These are phyloP conservation scores for Cordyceps fumosorosea DNA, from an alignment of 2,329 filamentous ascomycete genomes.

Conservation along the genomic window DNA sequence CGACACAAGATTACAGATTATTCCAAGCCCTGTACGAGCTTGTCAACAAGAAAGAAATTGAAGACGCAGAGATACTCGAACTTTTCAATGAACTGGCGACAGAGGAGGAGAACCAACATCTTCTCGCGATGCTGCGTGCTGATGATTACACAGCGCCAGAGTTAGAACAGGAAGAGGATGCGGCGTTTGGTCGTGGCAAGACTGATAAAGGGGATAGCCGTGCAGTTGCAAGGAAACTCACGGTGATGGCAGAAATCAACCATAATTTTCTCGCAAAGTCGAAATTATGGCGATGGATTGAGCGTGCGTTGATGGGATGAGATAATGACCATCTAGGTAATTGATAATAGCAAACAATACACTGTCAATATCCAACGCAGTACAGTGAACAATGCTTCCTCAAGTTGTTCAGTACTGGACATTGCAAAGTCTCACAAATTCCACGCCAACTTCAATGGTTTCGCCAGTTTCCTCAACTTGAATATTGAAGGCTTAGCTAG, in stretches of 20 bases:
- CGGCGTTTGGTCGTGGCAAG: background rate
- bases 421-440: no score
- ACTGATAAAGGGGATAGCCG: background rate
- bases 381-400: no score
- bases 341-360: no score
- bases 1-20: constrained; percentile 15
- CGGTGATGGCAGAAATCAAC: constrained; percentile 3
- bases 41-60: background rate
- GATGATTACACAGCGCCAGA: constrained; percentile 14
- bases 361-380: no score
- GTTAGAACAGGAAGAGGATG: background rate
- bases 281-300: constrained; percentile 3
- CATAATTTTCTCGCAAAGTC: background rate
- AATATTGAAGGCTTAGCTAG: no score
- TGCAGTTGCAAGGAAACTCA: constrained; percentile 4
- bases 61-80: constrained; percentile 1
- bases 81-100: constrained; percentile 14
- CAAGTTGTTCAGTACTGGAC: no score
- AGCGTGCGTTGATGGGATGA: background rate
- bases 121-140: constrained; percentile 12
- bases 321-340: no score
- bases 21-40: constrained; percentile 15
- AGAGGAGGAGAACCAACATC: constrained; percentile 8
- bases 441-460: no score
- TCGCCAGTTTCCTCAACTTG: no score